Evolutionary conservation across 192 early-diverging fungal species (phyloP), one percentile per base, ranked within the genome.

Genomic region (Podila verticillata): DNA sequence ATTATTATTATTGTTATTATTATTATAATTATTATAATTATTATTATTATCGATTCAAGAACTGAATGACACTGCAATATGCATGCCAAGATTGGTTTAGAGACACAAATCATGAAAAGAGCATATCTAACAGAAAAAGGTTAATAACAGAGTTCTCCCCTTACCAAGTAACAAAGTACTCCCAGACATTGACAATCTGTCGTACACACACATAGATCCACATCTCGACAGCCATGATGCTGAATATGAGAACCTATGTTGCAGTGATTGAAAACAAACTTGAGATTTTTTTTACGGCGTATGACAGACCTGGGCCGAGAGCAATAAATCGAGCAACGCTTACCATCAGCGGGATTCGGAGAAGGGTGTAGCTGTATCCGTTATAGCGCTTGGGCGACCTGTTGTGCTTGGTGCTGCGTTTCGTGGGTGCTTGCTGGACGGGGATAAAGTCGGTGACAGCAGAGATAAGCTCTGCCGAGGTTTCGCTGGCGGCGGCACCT

Each of bases 171-270:
- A 91, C 71, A 36, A 86, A 63, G 74, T 84, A 85, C 68, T 95
- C 93, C 85, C 90, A 95, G 15, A 89, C 9, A 61, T 84, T 82
- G 19, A 93, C 91, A 59, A 88, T 75, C 69, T 89, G 83, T 24
- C 92, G 85, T 47, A 93, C 69, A 17, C 77, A 70, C 31, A 91
- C 51, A 58, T 93, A 91, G 12, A 89, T 68, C 26, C 83, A 73
- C 31, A 92, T 70, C 72, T 95, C 93, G 13, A 93, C 54, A 49
- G 82, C 49, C 19, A 95, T 86, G 59, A 91, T 86, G 22, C 80
- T 39, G 58, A 84, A 84, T 65, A 93, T 91, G 28, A 83, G 10
- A 31, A 87, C 51, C 87, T 90, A 59, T 56, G n/a, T n/a, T n/a
- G 62, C 17, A 32, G 12, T 34, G 54, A 4, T 57, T 57, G 54